Evolutionary conservation across 2,329 filamentous ascomycete genomes (phyloP).

Genomic region (Fonsecaea pedrosoi): DNA sequence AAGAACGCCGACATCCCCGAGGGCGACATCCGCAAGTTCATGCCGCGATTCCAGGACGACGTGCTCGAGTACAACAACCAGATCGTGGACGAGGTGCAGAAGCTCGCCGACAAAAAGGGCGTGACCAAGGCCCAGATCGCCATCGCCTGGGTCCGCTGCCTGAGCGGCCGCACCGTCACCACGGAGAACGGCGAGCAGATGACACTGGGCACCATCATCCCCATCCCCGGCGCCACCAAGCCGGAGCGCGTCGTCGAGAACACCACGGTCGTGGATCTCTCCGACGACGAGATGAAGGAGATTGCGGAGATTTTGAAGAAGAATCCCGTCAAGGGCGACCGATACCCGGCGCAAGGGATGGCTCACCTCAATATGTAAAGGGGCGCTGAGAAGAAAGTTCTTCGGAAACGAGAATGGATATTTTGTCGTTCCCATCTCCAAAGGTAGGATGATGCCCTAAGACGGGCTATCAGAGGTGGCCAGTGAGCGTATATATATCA

Average conservation of each 20-base stretch:
- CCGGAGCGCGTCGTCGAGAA: slow-evolving; percentile 51
- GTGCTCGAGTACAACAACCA: slow-evolving; percentile 59
- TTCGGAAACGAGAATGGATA: not conserved
- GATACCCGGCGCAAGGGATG: slow-evolving; percentile 26
- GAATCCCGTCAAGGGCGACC: slow-evolving; percentile 34
- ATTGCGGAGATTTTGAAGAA: slow-evolving; percentile 57
- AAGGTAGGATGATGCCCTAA: not conserved
- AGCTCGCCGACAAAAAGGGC: slow-evolving; percentile 54
- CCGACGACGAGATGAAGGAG: slow-evolving; percentile 56
- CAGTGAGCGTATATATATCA: too few relatives aligned
- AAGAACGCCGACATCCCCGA: slow-evolving; percentile 57
- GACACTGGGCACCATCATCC: slow-evolving; percentile 45
- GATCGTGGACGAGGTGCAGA: slow-evolving; percentile 55
- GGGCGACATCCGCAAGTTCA: slow-evolving; percentile 51
- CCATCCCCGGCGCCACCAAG: slow-evolving; percentile 52
- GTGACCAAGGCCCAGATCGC: slow-evolving; percentile 56
- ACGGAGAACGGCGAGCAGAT: slow-evolving; percentile 32
- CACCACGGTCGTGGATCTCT: slow-evolving; percentile 49
- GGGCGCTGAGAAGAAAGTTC: too few relatives aligned
- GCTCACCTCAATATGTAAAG: slow-evolving; percentile 10
- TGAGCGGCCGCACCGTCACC: slow-evolving; percentile 45
- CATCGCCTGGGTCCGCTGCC: slow-evolving; percentile 56
- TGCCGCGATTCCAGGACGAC: slow-evolving; percentile 60
- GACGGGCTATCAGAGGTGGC: too few relatives aligned
- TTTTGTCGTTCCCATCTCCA: not conserved